A percentile compares a stretch with the other conserved stretches of the same genome.
Evolutionary conservation across 2,329 filamentous ascomycete genomes (phyloP).

Genomic region (Penicillium decumbens): DNA sequence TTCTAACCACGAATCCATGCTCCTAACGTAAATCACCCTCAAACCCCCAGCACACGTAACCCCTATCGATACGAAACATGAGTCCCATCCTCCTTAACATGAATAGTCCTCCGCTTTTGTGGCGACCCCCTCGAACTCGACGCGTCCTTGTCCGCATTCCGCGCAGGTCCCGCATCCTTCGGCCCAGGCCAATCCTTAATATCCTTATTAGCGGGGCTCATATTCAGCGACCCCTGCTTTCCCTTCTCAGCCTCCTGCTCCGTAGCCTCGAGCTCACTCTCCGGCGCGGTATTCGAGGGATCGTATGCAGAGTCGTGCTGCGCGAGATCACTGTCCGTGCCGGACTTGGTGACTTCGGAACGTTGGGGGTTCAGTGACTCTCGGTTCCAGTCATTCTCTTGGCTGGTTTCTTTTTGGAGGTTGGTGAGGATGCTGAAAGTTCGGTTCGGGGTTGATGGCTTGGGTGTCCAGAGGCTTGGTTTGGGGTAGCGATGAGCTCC

Average conservation of each 20-base stretch:
- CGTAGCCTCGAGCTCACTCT: conserved; percentile 45
- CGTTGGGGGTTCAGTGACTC: conserved; percentile 61
- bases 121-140: conserved; percentile 38
- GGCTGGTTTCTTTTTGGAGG: conserved; percentile 7
- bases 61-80: conserved; percentile 19
- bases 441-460: not conserved
- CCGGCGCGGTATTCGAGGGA: conserved; percentile 62
- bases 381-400: conserved; percentile 42
- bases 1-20: not conserved
- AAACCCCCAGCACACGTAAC: not conserved
- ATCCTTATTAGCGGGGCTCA: conserved; percentile 58
- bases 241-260: conserved; percentile 39
- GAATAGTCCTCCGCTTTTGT: conserved; percentile 32
- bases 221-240: conserved; percentile 49
- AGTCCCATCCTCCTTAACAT: conserved; percentile 25
- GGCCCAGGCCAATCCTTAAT: conserved; percentile 49
- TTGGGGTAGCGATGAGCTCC: not conserved
- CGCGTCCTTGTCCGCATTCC: conserved; percentile 33
- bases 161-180: conserved; percentile 44
- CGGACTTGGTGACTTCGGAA: conserved; percentile 65
- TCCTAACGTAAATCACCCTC: not conserved
- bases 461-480: not conserved
- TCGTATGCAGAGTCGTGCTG: conserved; percentile 64
- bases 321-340: conserved; percentile 58
- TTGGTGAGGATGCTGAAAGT: conserved; percentile 9